phyloP scores from a whole-genome alignment of 495 filamentous ascomycete genomes.

The Podospora bellae-mahoneyi region DNA sequence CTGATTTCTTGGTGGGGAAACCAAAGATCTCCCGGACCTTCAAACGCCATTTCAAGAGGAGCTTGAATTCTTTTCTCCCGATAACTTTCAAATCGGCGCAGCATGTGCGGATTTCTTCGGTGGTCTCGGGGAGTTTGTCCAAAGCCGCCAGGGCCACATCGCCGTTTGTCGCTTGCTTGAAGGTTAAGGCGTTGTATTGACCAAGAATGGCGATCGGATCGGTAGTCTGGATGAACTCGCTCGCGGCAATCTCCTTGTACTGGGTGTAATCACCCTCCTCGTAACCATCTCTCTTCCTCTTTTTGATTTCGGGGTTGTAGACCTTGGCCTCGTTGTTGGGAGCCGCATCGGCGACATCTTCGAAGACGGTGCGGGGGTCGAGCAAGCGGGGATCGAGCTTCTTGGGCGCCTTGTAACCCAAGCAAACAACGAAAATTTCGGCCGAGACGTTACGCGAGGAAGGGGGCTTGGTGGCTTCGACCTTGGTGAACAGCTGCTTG shows the following conservation, averaged over 20 bases:
- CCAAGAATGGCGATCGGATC: conserved; percentile 97
- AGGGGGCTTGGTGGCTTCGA: conserved; percentile 95
- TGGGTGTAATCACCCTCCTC: conserved; percentile 94
- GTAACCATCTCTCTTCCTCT: conserved; percentile 94
- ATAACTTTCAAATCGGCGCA: conserved; percentile 88
- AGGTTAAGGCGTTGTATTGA: conserved; percentile 75
- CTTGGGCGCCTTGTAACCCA: conserved; percentile 85
- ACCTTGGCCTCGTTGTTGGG: conserved; percentile 98
- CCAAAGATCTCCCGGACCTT: conserved; percentile 90
- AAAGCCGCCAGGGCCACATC: conserved; percentile 85
- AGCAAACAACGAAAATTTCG: conserved; percentile 97
- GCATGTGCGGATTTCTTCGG: conserved; percentile 76
- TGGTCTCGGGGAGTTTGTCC: conserved; percentile 88
- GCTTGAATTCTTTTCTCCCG: conserved; percentile 90
- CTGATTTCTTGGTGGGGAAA: conserved; percentile 69
- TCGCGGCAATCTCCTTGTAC: conserved; percentile 81
- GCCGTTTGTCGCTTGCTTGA: conserved; percentile 70
- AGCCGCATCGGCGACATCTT: conserved; percentile 81
- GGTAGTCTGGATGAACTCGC: conserved; percentile 89
- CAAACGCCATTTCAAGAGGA: conserved; percentile 87
- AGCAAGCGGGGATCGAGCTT: conserved; percentile 88
- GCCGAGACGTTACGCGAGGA: conserved; percentile 93
- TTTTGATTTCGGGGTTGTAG: conserved; percentile 95
- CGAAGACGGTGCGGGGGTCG: conserved; percentile 87
- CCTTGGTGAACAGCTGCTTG: conserved; percentile 90